Conservation (phyloP, 2,329 filamentous ascomycete species). For the Xylariales sp. region DNA sequence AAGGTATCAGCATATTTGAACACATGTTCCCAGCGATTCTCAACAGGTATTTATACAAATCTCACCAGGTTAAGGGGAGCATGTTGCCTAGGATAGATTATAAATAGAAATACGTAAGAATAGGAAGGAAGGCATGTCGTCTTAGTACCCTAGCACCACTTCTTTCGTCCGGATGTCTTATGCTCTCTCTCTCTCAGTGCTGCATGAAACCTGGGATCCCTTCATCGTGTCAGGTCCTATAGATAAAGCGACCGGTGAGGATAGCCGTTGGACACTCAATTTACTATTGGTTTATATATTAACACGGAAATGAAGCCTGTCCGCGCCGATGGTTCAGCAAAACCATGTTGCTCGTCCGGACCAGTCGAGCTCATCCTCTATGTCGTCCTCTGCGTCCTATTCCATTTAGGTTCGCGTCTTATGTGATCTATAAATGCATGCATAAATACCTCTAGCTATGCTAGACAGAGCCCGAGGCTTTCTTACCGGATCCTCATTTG, state of each 20-base stretch:
- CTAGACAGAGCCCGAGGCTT: neutral
- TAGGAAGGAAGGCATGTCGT: neutral
- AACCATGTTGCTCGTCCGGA: neutral
- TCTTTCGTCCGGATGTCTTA: neutral
- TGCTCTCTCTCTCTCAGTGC: neutral
- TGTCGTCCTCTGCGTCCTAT: neutral
- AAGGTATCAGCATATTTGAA: neutral
- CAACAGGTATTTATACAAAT: slow-evolving; percentile 35
- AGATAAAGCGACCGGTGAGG: neutral
- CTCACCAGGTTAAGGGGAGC: neutral
- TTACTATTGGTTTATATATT: neutral
- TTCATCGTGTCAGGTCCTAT: neutral
- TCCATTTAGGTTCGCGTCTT: slow-evolving; percentile 5
- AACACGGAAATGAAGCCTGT: neutral
- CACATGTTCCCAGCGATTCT: neutral
- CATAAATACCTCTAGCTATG: slow-evolving; percentile 1
- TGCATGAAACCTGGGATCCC: neutral
- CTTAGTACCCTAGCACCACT: too few relatives aligned
- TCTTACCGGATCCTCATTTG: neutral
- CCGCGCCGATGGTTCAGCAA: neutral
- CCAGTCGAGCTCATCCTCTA: neutral
- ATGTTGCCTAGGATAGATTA: slow-evolving; percentile 18
- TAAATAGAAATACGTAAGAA: slow-evolving; percentile 21
- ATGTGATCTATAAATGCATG: neutral
- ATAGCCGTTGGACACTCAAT: neutral